These are phyloP conservation scores for Exobasidium rhododendri DNA, from an alignment of 1,284 basidiomycete genomes.

Conservation along the genomic window DNA sequence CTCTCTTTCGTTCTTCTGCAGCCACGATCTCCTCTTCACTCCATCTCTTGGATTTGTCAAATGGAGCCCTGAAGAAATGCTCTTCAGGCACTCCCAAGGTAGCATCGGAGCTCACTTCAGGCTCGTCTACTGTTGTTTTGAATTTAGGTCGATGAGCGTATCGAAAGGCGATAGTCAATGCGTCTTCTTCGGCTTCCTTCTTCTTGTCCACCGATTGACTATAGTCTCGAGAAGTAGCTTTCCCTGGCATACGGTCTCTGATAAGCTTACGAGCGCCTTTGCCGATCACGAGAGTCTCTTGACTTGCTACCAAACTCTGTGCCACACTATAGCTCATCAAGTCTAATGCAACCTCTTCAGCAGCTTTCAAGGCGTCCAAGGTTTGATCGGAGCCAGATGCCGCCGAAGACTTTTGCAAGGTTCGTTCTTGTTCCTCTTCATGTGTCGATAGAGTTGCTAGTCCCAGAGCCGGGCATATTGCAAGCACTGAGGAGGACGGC, in stretches of 20 bases:
- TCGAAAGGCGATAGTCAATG: slow-evolving; percentile 12
- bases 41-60: slow-evolving; percentile 2
- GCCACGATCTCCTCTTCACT: background rate
- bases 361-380: background rate
- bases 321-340: slow-evolving; percentile 5
- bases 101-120: background rate
- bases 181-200: slow-evolving; percentile 9
- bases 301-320: slow-evolving; percentile 1
- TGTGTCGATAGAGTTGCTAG: slow-evolving; percentile 5
- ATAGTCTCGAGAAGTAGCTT: background rate
- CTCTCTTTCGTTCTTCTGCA: background rate
- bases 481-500: background rate
- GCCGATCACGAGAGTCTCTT: slow-evolving; percentile 3
- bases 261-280: background rate
- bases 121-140: slow-evolving; percentile 11
- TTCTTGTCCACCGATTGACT: slow-evolving; percentile 1
- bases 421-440: background rate
- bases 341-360: background rate
- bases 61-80: slow-evolving; percentile 4
- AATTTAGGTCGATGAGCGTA: slow-evolving; percentile 13
- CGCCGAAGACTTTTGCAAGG: background rate
- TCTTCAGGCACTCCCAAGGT: background rate
- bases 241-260: background rate
- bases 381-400: background rate
- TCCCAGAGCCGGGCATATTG: slow-evolving; percentile 6